Percentiles rank a stretch among this genome's conserved stretches.
Evolutionary conservation across 1,284 basidiomycete species (phyloP).

Genomic region (Mrakiaceae sp.): DNA sequence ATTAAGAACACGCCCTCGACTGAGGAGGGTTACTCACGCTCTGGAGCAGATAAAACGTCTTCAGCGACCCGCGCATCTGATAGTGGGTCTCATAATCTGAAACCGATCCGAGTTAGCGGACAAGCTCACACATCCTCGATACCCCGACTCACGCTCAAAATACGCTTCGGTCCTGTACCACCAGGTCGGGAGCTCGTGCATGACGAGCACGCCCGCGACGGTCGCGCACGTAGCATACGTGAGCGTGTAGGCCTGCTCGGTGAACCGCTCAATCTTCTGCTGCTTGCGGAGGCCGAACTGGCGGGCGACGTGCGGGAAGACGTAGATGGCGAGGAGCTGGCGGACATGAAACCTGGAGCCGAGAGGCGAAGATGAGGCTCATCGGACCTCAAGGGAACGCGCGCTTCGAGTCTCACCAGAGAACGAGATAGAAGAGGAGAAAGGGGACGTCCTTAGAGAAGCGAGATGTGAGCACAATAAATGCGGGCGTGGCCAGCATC

Average conservation of each 20-base stretch:
- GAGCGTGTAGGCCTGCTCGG: slow-evolving; percentile 1
- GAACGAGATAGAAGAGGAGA: neutral
- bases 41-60: slow-evolving; percentile 2
- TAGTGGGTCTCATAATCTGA: slow-evolving; percentile 7
- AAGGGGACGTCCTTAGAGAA: neutral
- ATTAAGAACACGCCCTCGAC: no score
- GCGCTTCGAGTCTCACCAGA: neutral
- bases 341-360: neutral
- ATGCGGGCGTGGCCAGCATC: neutral
- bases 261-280: slow-evolving; percentile 2
- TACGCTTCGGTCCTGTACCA: slow-evolving; percentile 3
- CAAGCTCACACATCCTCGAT: no score
- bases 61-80: neutral
- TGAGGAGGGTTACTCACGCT: neutral
- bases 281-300: neutral
- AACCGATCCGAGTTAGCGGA: no score
- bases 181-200: neutral
- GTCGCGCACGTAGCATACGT: neutral
- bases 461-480: neutral
- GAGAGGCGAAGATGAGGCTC: no score
- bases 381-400: no score
- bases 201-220: neutral
- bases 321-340: neutral
- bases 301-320: neutral
- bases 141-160: neutral